These are phyloP conservation scores for Globisporangium uncinulatum DNA, from an alignment of 352 stramenopile species.

Conservation along the genomic window DNA sequence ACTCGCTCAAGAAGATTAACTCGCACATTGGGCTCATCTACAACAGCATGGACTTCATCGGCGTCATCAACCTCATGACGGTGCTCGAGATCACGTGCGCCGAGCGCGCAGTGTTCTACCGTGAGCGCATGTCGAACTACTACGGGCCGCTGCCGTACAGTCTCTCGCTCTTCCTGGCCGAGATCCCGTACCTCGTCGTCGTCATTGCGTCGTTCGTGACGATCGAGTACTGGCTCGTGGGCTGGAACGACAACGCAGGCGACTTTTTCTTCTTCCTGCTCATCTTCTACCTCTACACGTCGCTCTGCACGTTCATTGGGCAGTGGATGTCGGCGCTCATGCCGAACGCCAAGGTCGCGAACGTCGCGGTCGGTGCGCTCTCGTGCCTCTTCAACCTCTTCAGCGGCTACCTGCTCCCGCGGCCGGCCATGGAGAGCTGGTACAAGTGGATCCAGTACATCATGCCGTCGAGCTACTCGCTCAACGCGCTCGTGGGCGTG, in stretches of 20 bases:
- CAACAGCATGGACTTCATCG: slow-evolving; percentile 67
- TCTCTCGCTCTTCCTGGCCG: slow-evolving; percentile 32
- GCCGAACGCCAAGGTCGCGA: slow-evolving; percentile 48
- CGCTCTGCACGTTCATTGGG: slow-evolving; percentile 19
- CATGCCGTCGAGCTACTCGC: slow-evolving; percentile 21
- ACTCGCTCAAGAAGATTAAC: slow-evolving; percentile 26
- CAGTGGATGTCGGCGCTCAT: slow-evolving; percentile 40
- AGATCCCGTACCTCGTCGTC: slow-evolving; percentile 35
- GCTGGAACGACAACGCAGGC: slow-evolving; percentile 19
- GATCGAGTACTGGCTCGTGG: slow-evolving; percentile 44
- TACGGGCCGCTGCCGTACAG: slow-evolving; percentile 37
- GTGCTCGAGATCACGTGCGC: slow-evolving; percentile 40
- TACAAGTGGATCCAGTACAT: slow-evolving; percentile 31
- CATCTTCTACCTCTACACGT: slow-evolving; percentile 8
- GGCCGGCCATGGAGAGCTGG: slow-evolving; percentile 12
- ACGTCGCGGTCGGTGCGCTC: slow-evolving; percentile 37
- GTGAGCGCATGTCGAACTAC: slow-evolving; percentile 46
- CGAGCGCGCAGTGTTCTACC: slow-evolving; percentile 51
- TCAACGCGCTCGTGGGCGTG: slow-evolving; percentile 9
- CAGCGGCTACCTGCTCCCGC: slow-evolving; percentile 23
- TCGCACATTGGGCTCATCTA: slow-evolving; percentile 59
- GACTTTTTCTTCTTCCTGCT: slow-evolving; percentile 34
- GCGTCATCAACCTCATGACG: slow-evolving; percentile 52
- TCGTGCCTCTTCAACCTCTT: slow-evolving; percentile 48
- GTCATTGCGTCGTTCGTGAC: slow-evolving; percentile 26